Evolutionary conservation across 208 protist species (phyloP).

Genomic region (Leishmania gerbilli): DNA sequence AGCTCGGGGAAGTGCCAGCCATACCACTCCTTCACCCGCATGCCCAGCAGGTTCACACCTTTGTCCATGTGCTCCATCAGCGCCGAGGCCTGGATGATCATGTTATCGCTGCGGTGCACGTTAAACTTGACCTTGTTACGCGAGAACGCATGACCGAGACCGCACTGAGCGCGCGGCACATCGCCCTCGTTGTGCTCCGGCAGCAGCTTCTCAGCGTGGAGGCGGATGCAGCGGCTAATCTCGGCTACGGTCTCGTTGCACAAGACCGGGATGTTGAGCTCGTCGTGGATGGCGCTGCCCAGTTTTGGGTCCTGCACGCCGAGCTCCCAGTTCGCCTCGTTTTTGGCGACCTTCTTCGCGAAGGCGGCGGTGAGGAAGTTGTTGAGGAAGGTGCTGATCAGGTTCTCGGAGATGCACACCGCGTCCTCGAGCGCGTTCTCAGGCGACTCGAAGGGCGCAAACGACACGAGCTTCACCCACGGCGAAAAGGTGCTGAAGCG

Average conservation of each 20-base stretch:
- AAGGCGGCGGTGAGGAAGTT: constrained; percentile 96
- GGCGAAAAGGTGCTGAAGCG: constrained; percentile 95
- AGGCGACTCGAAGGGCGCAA: constrained; percentile 96
- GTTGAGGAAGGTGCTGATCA: constrained; percentile 87
- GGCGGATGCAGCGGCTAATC: constrained; percentile 96
- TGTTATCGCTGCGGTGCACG: constrained; percentile 98
- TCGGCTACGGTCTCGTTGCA: constrained; percentile 89
- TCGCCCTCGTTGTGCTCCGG: constrained; percentile 95
- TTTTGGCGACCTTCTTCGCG: constrained; percentile 90
- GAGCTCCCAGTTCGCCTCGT: constrained; percentile 85
- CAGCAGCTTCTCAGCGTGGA: constrained; percentile 95
- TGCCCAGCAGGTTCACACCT: constrained; percentile 99
- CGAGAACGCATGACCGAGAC: constrained; percentile 98
- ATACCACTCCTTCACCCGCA: constrained; percentile 99
- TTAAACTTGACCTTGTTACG: constrained; percentile 99
- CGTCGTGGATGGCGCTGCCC: constrained; percentile 94
- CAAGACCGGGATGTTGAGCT: constrained; percentile 82
- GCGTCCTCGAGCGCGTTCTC: constrained; percentile 99
- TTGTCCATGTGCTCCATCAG: constrained; percentile 99
- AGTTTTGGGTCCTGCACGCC: constrained; percentile 97
- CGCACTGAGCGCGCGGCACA: constrained; percentile 96
- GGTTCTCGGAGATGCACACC: constrained; percentile 96
- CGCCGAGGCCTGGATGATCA: constrained; percentile 98
- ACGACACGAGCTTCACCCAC: constrained; percentile 95
- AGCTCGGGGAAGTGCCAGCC: constrained; percentile 99